Evolutionary conservation across 176 grass and related monocot species (phyloP).

Genomic region (Zoysia japonica): DNA sequence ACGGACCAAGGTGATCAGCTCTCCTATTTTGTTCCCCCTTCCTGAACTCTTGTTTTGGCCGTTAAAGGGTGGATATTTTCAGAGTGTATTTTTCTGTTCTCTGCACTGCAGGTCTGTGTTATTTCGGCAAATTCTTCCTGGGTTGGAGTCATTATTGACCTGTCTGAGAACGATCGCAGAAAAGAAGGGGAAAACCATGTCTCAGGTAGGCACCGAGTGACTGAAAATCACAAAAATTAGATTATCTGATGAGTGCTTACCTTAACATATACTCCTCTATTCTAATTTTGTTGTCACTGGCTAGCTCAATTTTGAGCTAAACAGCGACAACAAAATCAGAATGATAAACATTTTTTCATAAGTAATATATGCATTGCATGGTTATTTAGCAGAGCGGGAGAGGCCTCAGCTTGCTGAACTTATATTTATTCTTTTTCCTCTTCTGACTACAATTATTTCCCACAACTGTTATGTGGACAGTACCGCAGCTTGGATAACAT

Average conservation of each 20-base stretch:
- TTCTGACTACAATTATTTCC: neutral
- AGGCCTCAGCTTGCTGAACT: neutral
- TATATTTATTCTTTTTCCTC: neutral
- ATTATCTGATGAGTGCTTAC: neutral
- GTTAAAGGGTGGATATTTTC: neutral
- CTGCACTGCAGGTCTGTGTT: slow-evolving; percentile 61
- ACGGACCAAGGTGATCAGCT: slow-evolving; percentile 59
- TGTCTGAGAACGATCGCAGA: slow-evolving; percentile 60
- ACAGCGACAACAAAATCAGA: no score
- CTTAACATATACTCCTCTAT: no score
- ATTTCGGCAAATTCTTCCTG: slow-evolving; percentile 92
- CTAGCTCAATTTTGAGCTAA: no score
- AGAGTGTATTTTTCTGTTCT: slow-evolving; percentile 4
- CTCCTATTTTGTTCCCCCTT: neutral
- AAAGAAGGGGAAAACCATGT: slow-evolving; percentile 84
- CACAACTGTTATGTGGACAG: neutral
- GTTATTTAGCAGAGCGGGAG: no score
- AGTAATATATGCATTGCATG: no score
- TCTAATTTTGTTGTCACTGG: no score
- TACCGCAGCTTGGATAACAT: no score
- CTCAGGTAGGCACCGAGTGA: slow-evolving; percentile 53
- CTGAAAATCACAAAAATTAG: neutral
- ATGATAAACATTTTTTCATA: no score
- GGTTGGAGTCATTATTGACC: slow-evolving; percentile 62
- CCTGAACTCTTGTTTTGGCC: neutral